A percentile compares a stretch with the other conserved stretches of the same genome.
phyloP scores from a whole-genome alignment of 2,329 filamentous ascomycete genomes.

The Alternaria incomplexa region DNA sequence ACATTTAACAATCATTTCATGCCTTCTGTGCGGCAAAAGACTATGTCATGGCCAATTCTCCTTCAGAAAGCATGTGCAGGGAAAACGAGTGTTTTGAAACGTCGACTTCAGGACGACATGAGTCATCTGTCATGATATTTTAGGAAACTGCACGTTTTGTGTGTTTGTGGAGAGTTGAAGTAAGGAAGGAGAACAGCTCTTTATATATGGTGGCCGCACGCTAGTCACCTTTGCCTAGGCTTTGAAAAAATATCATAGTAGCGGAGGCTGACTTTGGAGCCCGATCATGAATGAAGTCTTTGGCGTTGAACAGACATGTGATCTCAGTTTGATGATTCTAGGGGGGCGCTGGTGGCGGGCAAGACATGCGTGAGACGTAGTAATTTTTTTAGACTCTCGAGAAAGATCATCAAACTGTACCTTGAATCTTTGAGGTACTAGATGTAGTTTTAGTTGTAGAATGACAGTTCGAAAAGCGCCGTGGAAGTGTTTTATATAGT shows the following conservation, averaged over 20 bases:
- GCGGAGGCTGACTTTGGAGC: too few relatives aligned
- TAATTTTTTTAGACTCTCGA: not conserved
- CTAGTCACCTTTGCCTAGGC: not conserved
- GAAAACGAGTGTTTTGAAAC: not conserved
- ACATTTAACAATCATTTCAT: not conserved
- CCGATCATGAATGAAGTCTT: too few relatives aligned
- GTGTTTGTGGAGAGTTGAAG: not conserved
- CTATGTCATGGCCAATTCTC: too few relatives aligned
- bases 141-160: not conserved
- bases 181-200: not conserved
- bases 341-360: not conserved
- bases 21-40: not conserved
- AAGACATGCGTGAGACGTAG: not conserved
- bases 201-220: not conserved
- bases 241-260: too few relatives aligned
- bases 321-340: too few relatives aligned
- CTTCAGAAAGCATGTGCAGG: not conserved
- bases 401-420: not conserved
- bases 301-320: too few relatives aligned
- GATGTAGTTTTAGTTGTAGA: accelerated
- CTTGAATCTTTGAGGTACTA: not conserved
- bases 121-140: too few relatives aligned
- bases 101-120: not conserved
- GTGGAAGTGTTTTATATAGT: not conserved
- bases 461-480: not conserved